Evolutionary conservation across 495 filamentous ascomycete species (phyloP), one percentile per base, ranked within the genome.

Genomic region (Neurospora sp.): DNA sequence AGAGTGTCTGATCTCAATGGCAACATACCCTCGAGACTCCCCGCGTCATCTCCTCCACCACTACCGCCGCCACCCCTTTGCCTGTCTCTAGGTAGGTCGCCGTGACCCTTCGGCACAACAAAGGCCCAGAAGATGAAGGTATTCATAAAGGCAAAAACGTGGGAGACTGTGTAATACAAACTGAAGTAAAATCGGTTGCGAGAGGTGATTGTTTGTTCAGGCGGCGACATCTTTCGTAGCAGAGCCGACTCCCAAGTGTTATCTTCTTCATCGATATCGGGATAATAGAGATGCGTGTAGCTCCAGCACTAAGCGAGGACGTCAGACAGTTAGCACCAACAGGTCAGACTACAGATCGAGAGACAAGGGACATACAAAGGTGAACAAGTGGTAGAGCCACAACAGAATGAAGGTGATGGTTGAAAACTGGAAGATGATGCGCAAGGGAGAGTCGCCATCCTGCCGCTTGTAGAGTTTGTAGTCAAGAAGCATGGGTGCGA

Each of bases 361-460:
- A 35, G 35, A 8, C 7, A 35, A 37, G 46, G 1, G 27, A 79
- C 85, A 74, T 78, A 85, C 84, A 69, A 81, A 82, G 37, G 80
- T 78, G 18, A 83, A 76, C 23, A 83, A 62, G 73, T 85, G 82
- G 76, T 85, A 89, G n/a, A 82, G 71, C 73, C 81, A 80, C 48
- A 84, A 80, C 42, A 85, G 72, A 38, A 80, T 72, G 71, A 82
- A 86, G 20, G 81, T 71, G 62, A 87, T 75, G 4, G 80, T 84
- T 37, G 86, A 83, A 75, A 87, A 85, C 71, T 86, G 79, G 72
- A 88, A 89, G 39, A 81, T 72, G 69, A 84, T 79, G 44, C 77
- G 77, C 84, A 80, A 85, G 18, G 54, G 71, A 38, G 76, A 78
- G 39, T 81, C 76, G 31, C 73, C 76, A 31, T 80, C 77, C 35